These are phyloP conservation scores for Aspergillus nidulans DNA, from an alignment of 495 filamentous ascomycete species.

Conservation along the genomic window DNA sequence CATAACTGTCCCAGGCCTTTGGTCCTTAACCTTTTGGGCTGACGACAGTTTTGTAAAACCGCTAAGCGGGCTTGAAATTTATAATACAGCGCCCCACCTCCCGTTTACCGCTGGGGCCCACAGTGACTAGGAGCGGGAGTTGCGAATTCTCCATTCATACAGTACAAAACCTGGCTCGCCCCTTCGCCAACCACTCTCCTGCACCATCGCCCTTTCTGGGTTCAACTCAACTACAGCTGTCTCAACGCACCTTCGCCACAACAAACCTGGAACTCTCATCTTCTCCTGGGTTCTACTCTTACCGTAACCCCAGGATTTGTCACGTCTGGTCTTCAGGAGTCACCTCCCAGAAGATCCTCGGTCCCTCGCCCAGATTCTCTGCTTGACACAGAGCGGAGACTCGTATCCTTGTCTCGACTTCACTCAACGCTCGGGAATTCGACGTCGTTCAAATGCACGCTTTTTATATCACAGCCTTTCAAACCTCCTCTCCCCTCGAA, in stretches of 20 bases:
- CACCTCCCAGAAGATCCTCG: slow-evolving; percentile 6
- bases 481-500: slow-evolving; percentile 44
- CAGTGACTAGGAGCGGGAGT: background rate
- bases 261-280: background rate
- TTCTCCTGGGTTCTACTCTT: slow-evolving; percentile 7
- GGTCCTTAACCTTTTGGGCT: slow-evolving; percentile 6
- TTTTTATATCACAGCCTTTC: slow-evolving; percentile 32
- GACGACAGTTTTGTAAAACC: slow-evolving; percentile 8
- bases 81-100: background rate
- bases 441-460: slow-evolving; percentile 49
- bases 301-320: slow-evolving; percentile 6
- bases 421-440: slow-evolving; percentile 17
- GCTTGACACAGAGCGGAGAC: slow-evolving; percentile 2
- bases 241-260: background rate
- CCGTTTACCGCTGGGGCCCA: slow-evolving; percentile 1
- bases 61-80: slow-evolving; percentile 1
- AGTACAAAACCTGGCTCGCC: slow-evolving; percentile 8
- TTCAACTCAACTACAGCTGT: background rate
- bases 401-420: background rate
- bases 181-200: slow-evolving; percentile 1
- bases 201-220: slow-evolving; percentile 13
- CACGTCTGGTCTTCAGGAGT: slow-evolving; percentile 6
- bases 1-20: too few species aligned
- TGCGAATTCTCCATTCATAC: background rate
- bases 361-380: slow-evolving; percentile 5